Conservation (phyloP, 768 basidiomycete species). For the Tulasnella calospora region DNA sequence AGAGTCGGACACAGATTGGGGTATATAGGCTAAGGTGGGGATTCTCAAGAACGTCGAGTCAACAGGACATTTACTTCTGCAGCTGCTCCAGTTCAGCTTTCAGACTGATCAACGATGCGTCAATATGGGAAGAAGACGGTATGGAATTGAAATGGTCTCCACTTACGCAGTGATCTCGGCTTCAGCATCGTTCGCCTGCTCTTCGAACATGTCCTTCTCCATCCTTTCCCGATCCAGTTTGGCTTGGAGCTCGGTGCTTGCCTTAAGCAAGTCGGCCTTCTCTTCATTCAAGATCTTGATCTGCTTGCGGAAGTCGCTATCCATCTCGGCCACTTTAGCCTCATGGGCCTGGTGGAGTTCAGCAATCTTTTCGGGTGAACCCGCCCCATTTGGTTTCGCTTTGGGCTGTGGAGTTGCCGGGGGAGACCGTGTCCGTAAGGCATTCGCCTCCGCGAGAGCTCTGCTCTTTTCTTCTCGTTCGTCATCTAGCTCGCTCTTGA, state of each 20-base stretch:
- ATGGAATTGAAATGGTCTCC: background rate
- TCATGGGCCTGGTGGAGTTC: conserved; percentile 80
- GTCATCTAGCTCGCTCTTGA: conserved; percentile 70
- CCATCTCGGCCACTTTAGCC: conserved; percentile 67
- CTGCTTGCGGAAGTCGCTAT: conserved; percentile 60
- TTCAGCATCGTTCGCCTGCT: conserved; percentile 70
- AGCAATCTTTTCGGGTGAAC: conserved; percentile 73
- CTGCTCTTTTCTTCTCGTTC: conserved; percentile 59
- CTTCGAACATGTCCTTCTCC: conserved; percentile 76
- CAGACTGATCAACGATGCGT: background rate
- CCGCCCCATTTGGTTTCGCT: conserved; percentile 42
- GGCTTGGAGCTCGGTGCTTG: conserved; percentile 50
- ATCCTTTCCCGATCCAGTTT: conserved; percentile 65
- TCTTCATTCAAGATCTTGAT: conserved; percentile 52
- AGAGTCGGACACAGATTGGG: background rate
- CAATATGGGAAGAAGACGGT: background rate
- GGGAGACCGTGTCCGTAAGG: conserved; percentile 43
- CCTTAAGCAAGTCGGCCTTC: conserved; percentile 48
- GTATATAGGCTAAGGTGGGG: background rate
- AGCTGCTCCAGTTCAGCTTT: conserved; percentile 20
- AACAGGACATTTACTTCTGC: background rate
- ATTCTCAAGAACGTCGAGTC: background rate
- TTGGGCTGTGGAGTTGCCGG: conserved; percentile 38
- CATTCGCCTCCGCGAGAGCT: conserved; percentile 42
- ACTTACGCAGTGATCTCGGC: conserved; percentile 67